Evolutionary conservation across 176 grass and related monocot species (phyloP), one percentile per base, ranked within the genome.

Genomic region (Oryza glumipatula): DNA sequence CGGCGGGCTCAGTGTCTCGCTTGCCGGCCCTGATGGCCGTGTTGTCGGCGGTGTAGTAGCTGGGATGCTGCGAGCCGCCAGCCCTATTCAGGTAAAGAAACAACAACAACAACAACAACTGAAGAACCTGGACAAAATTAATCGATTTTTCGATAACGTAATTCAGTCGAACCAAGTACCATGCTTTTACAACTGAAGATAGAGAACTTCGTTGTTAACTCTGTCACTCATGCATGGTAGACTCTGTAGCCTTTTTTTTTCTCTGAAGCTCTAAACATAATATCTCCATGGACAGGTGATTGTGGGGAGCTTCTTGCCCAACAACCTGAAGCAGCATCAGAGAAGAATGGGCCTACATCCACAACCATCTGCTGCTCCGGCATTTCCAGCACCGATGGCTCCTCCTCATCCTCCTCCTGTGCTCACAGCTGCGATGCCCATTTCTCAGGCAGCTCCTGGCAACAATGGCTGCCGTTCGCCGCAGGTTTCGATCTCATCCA

Each of bases 11-110:
- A 98, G 96, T 48, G 91, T 96, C 10, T 98, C 91, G 4, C 96
- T 98, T 79, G 96, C 96, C 72, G 86, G 89, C 2, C 96, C 96
- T 41, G 93, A 98, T 78, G 96, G 96, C 23, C 93, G 93, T 82
- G 91, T 98, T 2, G 84, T 98, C 12, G 93, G 96, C 30, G 93
- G 96, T 5, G 91, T 88, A 19, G 93, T 98, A 81, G 91, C 93
- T 72, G 93, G 93, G 61, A 84, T 83, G 72, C 88, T 98, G 56
- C 91, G 83, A 84, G 96, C 96, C 73, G 93, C 93, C n/a, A 92
- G 91, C 81, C 96, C 96, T 65, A 98, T 98, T 83, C 96, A 95
- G 90, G 96, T 98, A 80, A 24, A 73, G 43, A 11, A 72, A 61
- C 3, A 36, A 36, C 35, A 68, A 48, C 2, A 72, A 61, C 3